Conservation (phyloP, 805 yeast genomes). For the Brettanomyces custersianus region DNA sequence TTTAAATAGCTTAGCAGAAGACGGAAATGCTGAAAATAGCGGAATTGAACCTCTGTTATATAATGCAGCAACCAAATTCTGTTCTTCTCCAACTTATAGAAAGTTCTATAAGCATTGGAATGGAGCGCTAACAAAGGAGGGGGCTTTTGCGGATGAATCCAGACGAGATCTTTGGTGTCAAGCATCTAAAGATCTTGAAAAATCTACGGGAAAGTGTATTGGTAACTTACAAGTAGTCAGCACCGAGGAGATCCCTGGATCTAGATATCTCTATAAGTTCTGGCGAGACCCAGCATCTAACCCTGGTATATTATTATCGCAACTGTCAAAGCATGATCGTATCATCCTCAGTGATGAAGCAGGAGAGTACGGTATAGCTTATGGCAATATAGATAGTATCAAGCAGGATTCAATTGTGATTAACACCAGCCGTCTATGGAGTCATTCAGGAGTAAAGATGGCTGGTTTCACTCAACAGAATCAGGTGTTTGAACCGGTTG, state of each 20-base stretch:
- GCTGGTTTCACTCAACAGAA: slow-evolving; percentile 35
- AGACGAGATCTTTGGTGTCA: slow-evolving; percentile 65
- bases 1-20: slow-evolving; percentile 47
- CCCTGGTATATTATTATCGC: slow-evolving; percentile 29
- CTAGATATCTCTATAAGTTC: slow-evolving; percentile 39
- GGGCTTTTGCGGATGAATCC: slow-evolving; percentile 39
- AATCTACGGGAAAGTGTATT: slow-evolving; percentile 47
- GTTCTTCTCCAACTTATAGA: slow-evolving; percentile 33
- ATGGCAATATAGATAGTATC: slow-evolving; percentile 45
- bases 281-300: slow-evolving; percentile 22
- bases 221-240: slow-evolving; percentile 37
- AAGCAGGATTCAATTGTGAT: slow-evolving; percentile 36
- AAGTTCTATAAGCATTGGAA: slow-evolving; percentile 71
- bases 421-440: slow-evolving; percentile 44
- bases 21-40: slow-evolving; percentile 44
- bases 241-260: slow-evolving; percentile 8
- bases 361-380: slow-evolving; percentile 69
- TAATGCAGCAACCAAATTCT: slow-evolving; percentile 40
- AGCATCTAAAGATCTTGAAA: slow-evolving; percentile 51
- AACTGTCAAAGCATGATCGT: slow-evolving; percentile 49
- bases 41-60: slow-evolving; percentile 44
- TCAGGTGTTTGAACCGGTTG: slow-evolving; percentile 44
- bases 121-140: slow-evolving; percentile 63
- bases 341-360: slow-evolving; percentile 70
- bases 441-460: slow-evolving; percentile 28